Percentiles rank a stretch among this genome's conserved stretches.
These are phyloP conservation scores for Alternaria brassicicola DNA, from an alignment of 2,329 filamentous ascomycete genomes.

Conservation along the genomic window DNA sequence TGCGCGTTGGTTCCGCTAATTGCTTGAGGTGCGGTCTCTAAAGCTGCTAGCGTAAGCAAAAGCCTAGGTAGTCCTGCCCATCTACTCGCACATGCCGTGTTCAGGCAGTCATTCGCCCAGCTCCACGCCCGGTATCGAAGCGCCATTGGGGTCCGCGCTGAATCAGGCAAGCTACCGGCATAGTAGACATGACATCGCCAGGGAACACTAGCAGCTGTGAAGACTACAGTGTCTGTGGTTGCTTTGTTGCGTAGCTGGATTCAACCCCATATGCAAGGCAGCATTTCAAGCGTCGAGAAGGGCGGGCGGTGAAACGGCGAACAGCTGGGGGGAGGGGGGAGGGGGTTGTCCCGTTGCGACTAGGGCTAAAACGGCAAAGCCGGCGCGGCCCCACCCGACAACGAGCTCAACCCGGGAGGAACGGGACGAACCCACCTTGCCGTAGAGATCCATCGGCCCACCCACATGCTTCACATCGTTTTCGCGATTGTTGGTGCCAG, in stretches of 20 bases:
- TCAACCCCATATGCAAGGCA: neutral
- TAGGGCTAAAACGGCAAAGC: neutral
- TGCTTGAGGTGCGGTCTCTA: neutral
- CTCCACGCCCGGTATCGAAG: neutral
- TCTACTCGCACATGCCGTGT: neutral
- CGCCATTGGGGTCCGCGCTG: neutral
- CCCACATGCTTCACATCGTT: neutral
- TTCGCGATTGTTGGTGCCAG: neutral
- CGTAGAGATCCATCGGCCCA: neutral
- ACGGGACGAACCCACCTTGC: neutral
- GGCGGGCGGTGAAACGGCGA: neutral
- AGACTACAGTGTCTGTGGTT: neutral
- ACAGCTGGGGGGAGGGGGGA: neutral
- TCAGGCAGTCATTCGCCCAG: neutral
- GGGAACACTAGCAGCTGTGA: neutral
- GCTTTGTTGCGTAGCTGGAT: neutral
- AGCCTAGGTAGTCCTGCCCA: neutral
- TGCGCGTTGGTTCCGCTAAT: neutral
- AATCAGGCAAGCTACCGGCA: neutral
- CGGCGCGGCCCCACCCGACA: neutral
- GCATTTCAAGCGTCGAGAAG: neutral
- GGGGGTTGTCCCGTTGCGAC: too few relatives aligned
- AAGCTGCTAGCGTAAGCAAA: neutral
- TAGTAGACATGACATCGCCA: neutral
- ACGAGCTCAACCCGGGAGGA: neutral